phyloP scores from a whole-genome alignment of 441 rosid species.

The Gossypium trilobum region DNA sequence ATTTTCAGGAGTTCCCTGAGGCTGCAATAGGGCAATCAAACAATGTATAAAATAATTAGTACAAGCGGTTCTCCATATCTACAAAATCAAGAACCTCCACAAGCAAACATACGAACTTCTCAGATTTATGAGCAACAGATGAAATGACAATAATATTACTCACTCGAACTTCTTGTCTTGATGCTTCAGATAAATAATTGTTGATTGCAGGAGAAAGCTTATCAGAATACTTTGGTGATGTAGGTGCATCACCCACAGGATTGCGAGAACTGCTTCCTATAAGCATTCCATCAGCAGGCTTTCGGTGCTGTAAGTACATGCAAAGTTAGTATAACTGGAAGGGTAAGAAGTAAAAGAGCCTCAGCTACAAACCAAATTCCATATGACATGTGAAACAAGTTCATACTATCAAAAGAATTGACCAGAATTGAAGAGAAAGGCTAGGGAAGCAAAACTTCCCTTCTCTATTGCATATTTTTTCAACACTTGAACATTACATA shows the following conservation, averaged over 20 bases:
- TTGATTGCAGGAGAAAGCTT: conserved; percentile 93
- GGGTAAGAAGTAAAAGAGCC: not conserved
- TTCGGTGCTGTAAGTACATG: conserved; percentile 60
- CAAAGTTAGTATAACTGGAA: conserved; percentile 10
- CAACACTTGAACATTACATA: not conserved
- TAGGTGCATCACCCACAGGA: conserved; percentile 70
- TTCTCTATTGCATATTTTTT: not conserved
- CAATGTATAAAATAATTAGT: conserved; percentile 10
- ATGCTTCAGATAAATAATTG: conserved; percentile 90
- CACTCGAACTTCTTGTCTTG: conserved; percentile 96
- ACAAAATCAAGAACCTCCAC: not conserved
- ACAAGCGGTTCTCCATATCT: conserved; percentile 11
- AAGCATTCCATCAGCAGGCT: conserved; percentile 83
- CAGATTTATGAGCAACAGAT: conserved; percentile 3
- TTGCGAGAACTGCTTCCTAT: conserved; percentile 87
- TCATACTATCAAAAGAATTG: not conserved
- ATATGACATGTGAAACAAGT: not conserved
- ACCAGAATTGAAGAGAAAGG: not conserved
- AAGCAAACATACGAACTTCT: not conserved
- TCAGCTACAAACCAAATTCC: not conserved
- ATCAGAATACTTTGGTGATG: conserved; percentile 94
- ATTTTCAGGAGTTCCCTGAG: conserved; percentile 92
- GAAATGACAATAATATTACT: conserved; percentile 23
- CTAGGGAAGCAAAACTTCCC: not conserved
- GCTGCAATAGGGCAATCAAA: conserved; percentile 41